A percentile compares a stretch with the other conserved stretches of the same genome.
Conservation (phyloP, 257 asterid species). For the Cordia subcordata region DNA sequence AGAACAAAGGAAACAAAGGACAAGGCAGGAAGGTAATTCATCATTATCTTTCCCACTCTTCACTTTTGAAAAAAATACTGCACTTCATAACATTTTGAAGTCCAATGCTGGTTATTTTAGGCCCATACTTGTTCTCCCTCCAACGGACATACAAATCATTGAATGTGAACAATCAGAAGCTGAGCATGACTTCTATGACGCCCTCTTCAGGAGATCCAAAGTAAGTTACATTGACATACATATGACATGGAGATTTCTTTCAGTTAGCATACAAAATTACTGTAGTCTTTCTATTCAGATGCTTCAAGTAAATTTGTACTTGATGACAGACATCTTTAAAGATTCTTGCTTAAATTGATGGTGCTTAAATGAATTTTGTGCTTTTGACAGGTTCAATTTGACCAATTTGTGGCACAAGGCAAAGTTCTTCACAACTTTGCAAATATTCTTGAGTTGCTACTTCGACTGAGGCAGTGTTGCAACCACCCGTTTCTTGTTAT, state of each 20-base stretch:
- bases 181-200: conserved; percentile 67
- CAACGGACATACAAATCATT: conserved; percentile 63
- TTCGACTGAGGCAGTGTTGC: conserved; percentile 87
- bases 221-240: conserved; percentile 25
- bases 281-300: too few species aligned
- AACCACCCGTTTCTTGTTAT: conserved; percentile 86
- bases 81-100: conserved; percentile 1
- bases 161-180: conserved; percentile 70
- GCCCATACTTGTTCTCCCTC: conserved; percentile 84
- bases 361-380: conserved; percentile 8
- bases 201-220: conserved; percentile 81
- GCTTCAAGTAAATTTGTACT: not conserved
- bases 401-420: conserved; percentile 85
- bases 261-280: not conserved
- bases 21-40: conserved; percentile 63
- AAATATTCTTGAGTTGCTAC: conserved; percentile 74
- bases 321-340: not conserved
- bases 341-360: not conserved
- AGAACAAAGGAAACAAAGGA: conserved; percentile 86
- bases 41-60: not conserved
- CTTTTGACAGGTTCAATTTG: conserved; percentile 61
- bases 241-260: not conserved
- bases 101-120: conserved; percentile 24
- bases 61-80: not conserved
- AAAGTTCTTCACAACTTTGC: conserved; percentile 84